Evolutionary conservation across 148 eudicot genomes (phyloP), one percentile per base, ranked within the genome.

Genomic region (Rhododendron griersonianum): DNA sequence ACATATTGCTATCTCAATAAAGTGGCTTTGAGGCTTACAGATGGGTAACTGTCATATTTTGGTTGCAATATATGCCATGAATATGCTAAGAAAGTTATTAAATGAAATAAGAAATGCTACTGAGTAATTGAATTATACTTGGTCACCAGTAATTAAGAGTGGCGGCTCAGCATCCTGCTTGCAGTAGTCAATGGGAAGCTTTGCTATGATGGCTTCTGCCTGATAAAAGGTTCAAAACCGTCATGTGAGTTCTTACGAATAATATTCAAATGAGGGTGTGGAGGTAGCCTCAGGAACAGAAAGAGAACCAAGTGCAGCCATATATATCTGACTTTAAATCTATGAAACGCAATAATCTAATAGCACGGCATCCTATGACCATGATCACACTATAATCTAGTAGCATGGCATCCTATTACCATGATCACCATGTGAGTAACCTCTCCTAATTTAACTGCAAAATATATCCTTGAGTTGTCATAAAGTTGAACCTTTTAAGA

Each of bases 61-160:
- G n/a, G 81, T 7, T 78, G 16, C 74, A 16, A 13, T 59, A 7
- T 51, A 55, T 80, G 41, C 39, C 39, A 30, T 35, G 61, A 30
- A 51, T 7, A 51, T 2, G 63, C 21, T 18, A 50, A 50, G 41
- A 30, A 80, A 5, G 2, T 28, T 5, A 25, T 5, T 81, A 19
- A 7, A 55, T 28, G 11, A 55, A 55, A 55, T 19, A 33, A 19
- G 35, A 81, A 35, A 53, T 35, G n/a, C n/a, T n/a, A 18, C n/a
- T 35, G 14, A 61, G 53, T 37, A 61, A 82, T 9, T 21, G 33
- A 82, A 18, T 39, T 59, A 35, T 95, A 95, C 98, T 93, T 95
- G 97, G 86, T 95, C 98, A 87, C 92, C 93, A 81, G 98, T 94
- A 90, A 95, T 91, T 87, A 95, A 91, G 89, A 94, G 83, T 74